phyloP scores from a whole-genome alignment of 176 grass and related monocot species.

The Hordeum vulgare region MorexV3_pseudomolecules_assembly NC_058523.1:191336495-191336994 shows the following conservation, averaged over 20 bases:
- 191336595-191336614: background rate
- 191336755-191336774: constrained; percentile 74
- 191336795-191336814: constrained; percentile 74
- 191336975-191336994: constrained; percentile 72
- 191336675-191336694: too few relatives aligned
- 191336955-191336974: constrained; percentile 28
- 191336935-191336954: background rate
- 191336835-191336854: constrained; percentile 83
- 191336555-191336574: background rate
- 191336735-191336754: constrained; percentile 26
- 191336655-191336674: background rate
- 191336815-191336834: constrained; percentile 78
- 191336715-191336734: background rate
- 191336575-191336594: background rate
- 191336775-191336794: constrained; percentile 95
- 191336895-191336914: background rate
- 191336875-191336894: background rate
- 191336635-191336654: background rate
- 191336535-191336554: background rate
- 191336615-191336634: background rate
- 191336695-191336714: constrained; percentile 20
- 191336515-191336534: background rate
- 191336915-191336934: background rate
- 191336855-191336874: constrained; percentile 32
- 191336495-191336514: background rate